Evolutionary conservation across 345 rosid species (phyloP).

Genomic region (Camelina neglecta): DNA sequence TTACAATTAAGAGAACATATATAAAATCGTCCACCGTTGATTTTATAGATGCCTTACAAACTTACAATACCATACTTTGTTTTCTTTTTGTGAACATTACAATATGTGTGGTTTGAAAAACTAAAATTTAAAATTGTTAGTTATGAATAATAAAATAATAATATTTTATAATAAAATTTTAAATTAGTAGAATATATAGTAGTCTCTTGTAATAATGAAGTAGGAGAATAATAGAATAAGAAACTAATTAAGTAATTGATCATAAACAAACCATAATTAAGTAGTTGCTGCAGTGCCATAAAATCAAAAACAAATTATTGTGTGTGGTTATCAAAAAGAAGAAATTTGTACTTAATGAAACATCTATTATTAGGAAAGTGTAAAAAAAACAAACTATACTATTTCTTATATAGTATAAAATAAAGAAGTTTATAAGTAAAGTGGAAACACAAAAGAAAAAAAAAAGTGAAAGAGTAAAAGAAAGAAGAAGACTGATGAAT

Average conservation of each 20-base stretch:
- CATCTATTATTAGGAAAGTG: slow-evolving; percentile 19
- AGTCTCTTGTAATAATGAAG: too few relatives aligned
- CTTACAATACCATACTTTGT: too few relatives aligned
- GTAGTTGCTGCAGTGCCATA: background rate
- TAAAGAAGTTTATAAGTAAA: slow-evolving; percentile 22
- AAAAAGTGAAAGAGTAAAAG: slow-evolving; percentile 30
- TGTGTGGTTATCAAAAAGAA: slow-evolving; percentile 32
- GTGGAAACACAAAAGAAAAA: background rate
- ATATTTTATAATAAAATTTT: too few relatives aligned
- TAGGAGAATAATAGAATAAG: too few relatives aligned
- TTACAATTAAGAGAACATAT: too few relatives aligned
- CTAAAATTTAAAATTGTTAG: too few relatives aligned
- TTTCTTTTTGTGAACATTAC: too few relatives aligned
- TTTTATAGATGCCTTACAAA: too few relatives aligned
- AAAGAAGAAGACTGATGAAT: slow-evolving; percentile 25
- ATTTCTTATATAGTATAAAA: background rate
- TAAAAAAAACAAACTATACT: background rate
- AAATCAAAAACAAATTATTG: slow-evolving; percentile 22
- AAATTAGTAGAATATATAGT: too few relatives aligned
- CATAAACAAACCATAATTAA: background rate
- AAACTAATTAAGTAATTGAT: too few relatives aligned
- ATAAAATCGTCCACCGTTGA: background rate
- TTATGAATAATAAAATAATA: too few relatives aligned
- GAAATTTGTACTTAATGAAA: slow-evolving; percentile 43
- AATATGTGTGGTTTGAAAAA: too few relatives aligned